These are phyloP conservation scores for Trametes polyzona DNA, from an alignment of 1,284 basidiomycete species.

Conservation along the genomic window DNA sequence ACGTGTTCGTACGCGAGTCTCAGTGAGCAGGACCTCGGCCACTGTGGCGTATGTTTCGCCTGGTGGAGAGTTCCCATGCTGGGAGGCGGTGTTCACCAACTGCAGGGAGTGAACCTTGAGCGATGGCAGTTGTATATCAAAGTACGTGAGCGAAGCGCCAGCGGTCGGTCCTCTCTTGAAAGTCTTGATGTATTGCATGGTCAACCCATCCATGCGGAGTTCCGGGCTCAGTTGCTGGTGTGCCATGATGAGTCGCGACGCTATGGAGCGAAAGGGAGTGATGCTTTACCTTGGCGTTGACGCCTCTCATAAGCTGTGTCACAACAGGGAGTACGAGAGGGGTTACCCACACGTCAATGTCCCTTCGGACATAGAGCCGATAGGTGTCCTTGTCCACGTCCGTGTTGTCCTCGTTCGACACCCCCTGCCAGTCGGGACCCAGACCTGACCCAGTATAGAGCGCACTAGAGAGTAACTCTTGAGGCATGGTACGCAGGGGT, in stretches of 20 bases:
- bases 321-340: constrained; percentile 30
- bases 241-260: neutral
- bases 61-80: neutral
- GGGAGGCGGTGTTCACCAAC: neutral
- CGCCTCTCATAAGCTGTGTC: constrained; percentile 23
- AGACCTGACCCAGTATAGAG: neutral
- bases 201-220: constrained; percentile 34
- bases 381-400: constrained; percentile 22
- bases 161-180: constrained; percentile 4
- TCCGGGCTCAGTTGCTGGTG: constrained; percentile 34
- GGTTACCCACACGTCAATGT: constrained; percentile 27
- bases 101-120: constrained; percentile 26
- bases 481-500: neutral
- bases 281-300: constrained; percentile 29
- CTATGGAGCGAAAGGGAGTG: neutral
- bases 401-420: constrained; percentile 2
- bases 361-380: constrained; percentile 23
- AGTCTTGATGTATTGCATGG: constrained; percentile 29
- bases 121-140: constrained; percentile 27
- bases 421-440: neutral
- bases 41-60: constrained; percentile 11
- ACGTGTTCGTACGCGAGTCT: constrained; percentile 6
- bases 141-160: constrained; percentile 1
- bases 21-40: constrained; percentile 7
- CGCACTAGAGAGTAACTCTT: neutral